Evolutionary conservation across 2,329 filamentous ascomycete genomes (phyloP), one percentile per base, ranked within the genome.

Genomic region (Alternaria novae-zelandiae): DNA sequence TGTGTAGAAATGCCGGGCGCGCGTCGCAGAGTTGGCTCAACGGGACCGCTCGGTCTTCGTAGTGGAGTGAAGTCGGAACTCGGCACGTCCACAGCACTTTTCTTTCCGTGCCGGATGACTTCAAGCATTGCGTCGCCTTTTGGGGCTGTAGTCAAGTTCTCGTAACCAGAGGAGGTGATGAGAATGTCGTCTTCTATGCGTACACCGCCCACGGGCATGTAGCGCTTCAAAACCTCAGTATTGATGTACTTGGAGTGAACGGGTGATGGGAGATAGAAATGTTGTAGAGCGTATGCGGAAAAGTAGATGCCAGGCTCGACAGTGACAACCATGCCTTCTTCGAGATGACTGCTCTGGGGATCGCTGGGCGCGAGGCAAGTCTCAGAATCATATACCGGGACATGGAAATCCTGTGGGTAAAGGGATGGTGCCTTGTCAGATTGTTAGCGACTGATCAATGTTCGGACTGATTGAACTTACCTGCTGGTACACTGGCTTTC

Each of bases 171-270:
- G 54, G 87, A 84, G 0, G 91, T 94, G 64, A 94, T 89, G 25
- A 93, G 81, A 28, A 94, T 86, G 74, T 94, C 91, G 74, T 91
- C 89, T 82, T 91, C 88, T 65, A 89, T 88, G 82, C 90, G 86
- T 12, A 94, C 90, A 69, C 91, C 91, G 11, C 91, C 91, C 1
- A 94, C 93, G 57, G 90, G 87, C 89, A 94, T 94, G 81, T 96
- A 97, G 70, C 87, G 87, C 12, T 93, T 86, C 43, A 97, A 80
- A 2, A 94, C 91, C 20, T 85, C 81, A 44, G 84, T 82, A 74
- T 97, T 89, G 72, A 97, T 97, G 75, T 89, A 96, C 74, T 90
- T 89, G 57, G 87, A 86, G 74, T 94, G 89, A 51, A 88, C 86
- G 0, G 91, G 88, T 68, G 94, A 89, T 51, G 89, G 85, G 12